Conservation (phyloP, 441 rosid genomes). For the Pelargonium australe region DNA sequence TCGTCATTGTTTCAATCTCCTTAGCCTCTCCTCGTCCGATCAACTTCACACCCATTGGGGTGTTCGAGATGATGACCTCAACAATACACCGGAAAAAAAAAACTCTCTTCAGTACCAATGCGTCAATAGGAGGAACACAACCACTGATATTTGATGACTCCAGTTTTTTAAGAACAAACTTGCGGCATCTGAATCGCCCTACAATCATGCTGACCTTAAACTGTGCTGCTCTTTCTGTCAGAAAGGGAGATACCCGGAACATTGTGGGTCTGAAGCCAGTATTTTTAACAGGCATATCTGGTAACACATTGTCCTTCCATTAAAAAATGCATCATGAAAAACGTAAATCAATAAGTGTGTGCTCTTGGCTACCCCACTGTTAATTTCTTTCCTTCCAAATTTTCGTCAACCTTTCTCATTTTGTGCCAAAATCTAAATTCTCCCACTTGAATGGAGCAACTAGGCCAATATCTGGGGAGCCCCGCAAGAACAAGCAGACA, state of each 20-base stretch:
- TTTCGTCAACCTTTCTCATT: not conserved
- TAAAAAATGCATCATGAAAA: no score
- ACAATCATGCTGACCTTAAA: no score
- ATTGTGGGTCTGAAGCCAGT: not conserved
- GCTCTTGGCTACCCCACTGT: not conserved
- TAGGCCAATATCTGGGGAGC: slow-evolving; percentile 49
- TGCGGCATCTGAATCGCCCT: no score
- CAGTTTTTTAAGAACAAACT: no score
- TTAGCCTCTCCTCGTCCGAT: not conserved
- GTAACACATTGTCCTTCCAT: no score
- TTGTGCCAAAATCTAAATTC: slow-evolving; percentile 60
- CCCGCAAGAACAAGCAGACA: slow-evolving; percentile 78
- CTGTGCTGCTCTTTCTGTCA: not conserved
- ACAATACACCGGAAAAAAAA: no score
- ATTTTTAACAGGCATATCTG: not conserved
- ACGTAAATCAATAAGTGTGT: not conserved
- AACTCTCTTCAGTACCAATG: not conserved
- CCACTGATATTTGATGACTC: no score
- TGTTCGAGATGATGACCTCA: no score
- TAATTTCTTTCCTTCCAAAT: not conserved
- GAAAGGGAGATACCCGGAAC: not conserved
- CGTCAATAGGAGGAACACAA: not conserved
- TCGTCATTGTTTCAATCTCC: not conserved
- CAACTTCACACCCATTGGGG: not conserved
- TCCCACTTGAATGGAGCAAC: slow-evolving; percentile 72